These are phyloP conservation scores for Diaporthe sp. DNA, from an alignment of 2,329 filamentous ascomycete species.

Conservation along the genomic window DNA sequence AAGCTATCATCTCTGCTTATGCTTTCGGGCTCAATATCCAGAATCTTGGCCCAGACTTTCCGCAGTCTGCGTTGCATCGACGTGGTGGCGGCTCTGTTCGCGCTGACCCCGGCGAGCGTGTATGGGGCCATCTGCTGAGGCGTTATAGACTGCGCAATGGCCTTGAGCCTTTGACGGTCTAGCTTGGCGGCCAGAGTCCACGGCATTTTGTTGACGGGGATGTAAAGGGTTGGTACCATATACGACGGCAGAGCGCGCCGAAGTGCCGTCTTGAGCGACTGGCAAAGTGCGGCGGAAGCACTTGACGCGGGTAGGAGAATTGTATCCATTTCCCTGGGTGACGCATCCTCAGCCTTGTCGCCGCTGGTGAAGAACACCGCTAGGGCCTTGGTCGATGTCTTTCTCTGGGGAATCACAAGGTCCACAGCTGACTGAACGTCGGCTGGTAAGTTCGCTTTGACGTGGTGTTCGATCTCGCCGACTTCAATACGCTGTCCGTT, in stretches of 20 bases:
- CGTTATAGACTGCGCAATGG: constrained; percentile 7
- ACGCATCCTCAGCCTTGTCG: constrained; percentile 40
- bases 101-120: constrained; percentile 7
- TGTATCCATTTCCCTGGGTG: background rate
- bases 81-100: background rate
- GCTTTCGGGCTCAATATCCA: background rate
- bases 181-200: constrained; percentile 9
- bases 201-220: constrained; percentile 26
- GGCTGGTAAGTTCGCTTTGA: constrained; percentile 1
- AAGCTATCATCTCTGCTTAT: constrained; percentile 46
- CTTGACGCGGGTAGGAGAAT: background rate
- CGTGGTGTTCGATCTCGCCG: constrained; percentile 43
- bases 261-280: constrained; percentile 12
- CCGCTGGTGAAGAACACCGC: constrained; percentile 54
- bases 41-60: constrained; percentile 8
- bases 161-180: constrained; percentile 19
- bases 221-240: constrained; percentile 23
- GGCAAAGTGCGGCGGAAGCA: background rate
- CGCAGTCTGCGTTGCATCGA: constrained; percentile 1
- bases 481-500: constrained; percentile 66
- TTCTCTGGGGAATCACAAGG: constrained; percentile 2
- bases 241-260: constrained; percentile 6
- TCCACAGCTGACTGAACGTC: constrained; percentile 24
- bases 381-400: constrained; percentile 50
- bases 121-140: constrained; percentile 4